Percentiles rank a stretch among this genome's conserved stretches.
Conservation (phyloP, 139 green algal species). For the Auxenochlorella pyrenoidosa region DNA sequence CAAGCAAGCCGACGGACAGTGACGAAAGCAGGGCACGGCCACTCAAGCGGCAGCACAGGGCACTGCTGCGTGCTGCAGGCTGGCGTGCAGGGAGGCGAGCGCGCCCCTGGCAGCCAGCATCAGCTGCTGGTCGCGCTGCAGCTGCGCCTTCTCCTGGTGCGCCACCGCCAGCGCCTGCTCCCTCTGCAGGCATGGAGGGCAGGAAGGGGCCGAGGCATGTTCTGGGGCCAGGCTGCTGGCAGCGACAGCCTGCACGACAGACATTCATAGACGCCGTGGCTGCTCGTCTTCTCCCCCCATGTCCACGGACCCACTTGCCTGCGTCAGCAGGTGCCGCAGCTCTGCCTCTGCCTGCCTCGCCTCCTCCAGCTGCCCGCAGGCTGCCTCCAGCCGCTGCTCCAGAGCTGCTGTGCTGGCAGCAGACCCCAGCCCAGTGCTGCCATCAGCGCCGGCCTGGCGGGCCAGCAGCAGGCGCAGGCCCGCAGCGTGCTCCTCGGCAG, state of each 20-base stretch:
- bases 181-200: not conserved
- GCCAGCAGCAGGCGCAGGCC: constrained; percentile 26
- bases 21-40: too few relatives aligned
- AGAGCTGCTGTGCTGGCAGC: not conserved
- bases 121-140: constrained; percentile 1
- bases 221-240: not conserved
- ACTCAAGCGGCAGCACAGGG: too few relatives aligned
- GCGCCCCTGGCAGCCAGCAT: constrained; percentile 5
- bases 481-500: constrained; percentile 17
- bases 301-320: constrained; percentile 6
- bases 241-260: not conserved
- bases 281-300: not conserved
- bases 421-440: not conserved
- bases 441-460: not conserved
- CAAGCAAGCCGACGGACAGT: too few relatives aligned
- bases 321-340: not conserved
- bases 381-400: not conserved
- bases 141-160: not conserved
- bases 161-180: not conserved
- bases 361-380: constrained; percentile 21
- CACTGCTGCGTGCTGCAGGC: not conserved
- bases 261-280: not conserved
- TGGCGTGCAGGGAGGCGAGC: not conserved
- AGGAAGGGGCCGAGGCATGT: not conserved
- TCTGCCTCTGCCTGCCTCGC: not conserved